A percentile compares a stretch with the other conserved stretches of the same genome.
phyloP scores from a whole-genome alignment of 768 basidiomycete genomes.

The Agaricus subrufescens region DNA sequence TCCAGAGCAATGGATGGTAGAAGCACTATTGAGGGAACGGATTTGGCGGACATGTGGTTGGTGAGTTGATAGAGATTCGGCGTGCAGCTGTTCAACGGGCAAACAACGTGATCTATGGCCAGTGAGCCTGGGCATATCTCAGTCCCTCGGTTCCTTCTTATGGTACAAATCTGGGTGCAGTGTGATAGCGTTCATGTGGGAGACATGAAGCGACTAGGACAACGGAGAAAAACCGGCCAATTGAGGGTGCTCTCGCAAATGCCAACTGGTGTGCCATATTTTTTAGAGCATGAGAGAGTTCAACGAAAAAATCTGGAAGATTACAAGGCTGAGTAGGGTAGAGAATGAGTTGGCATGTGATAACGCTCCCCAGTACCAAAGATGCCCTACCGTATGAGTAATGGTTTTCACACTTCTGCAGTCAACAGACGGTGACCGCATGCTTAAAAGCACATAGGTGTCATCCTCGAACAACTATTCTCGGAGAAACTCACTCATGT shows the following conservation, averaged over 20 bases:
- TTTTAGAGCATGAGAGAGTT: no score
- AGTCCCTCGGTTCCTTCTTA: no score
- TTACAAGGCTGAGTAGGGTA: no score
- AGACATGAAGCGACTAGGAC: no score
- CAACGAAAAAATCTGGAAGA: no score
- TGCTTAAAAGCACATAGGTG: neutral
- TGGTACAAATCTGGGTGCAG: no score
- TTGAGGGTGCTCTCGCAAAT: no score
- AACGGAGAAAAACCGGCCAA: no score
- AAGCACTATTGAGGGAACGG: neutral
- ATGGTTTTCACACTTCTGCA: neutral
- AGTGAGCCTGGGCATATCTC: neutral
- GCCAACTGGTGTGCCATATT: no score
- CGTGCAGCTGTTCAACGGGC: neutral
- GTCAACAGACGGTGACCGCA: neutral
- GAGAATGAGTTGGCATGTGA: no score
- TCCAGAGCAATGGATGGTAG: neutral
- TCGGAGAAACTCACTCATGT: neutral
- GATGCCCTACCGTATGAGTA: neutral
- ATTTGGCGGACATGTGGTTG: neutral
- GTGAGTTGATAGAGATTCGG: neutral
- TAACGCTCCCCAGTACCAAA: no score
- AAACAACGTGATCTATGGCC: neutral
- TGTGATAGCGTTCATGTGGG: no score
- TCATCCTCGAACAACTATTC: neutral